Conservation (phyloP, 345 rosid species). For the Adansonia digitata region DNA sequence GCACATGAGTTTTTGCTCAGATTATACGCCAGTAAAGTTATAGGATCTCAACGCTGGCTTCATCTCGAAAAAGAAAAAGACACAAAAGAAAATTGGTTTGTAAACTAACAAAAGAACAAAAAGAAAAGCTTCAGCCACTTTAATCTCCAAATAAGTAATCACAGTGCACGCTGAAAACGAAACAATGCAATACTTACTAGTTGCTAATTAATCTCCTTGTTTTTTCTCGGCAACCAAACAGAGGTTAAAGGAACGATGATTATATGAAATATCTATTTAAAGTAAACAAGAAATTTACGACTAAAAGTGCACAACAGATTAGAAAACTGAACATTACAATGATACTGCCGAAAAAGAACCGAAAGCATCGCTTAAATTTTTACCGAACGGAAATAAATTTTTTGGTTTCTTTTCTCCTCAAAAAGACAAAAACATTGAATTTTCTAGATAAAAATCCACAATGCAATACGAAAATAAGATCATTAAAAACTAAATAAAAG, state of each 20-base stretch:
- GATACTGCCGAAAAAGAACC: neutral
- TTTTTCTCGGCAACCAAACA: constrained; percentile 11
- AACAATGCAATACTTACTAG: neutral
- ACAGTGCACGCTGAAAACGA: constrained; percentile 2
- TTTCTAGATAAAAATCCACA: neutral
- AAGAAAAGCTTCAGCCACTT: neutral
- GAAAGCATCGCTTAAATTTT: neutral
- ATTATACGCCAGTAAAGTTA: constrained; percentile 19
- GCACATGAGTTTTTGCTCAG: constrained; percentile 47
- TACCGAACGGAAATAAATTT: neutral
- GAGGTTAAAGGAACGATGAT: neutral
- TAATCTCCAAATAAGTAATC: neutral
- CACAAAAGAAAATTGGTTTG: neutral
- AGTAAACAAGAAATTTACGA: neutral
- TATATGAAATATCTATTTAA: neutral
- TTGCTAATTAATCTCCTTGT: neutral
- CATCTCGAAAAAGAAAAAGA: neutral
- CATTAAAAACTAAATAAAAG: neutral
- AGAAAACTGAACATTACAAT: neutral
- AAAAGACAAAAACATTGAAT: neutral
- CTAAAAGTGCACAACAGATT: neutral
- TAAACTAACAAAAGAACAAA: constrained; percentile 3
- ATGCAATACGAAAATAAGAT: neutral
- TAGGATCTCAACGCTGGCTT: constrained; percentile 20
- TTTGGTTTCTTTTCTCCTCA: too few relatives aligned